These are phyloP conservation scores for Vaccinium macrocarpon DNA, from an alignment of 148 eudicot genomes.

Conservation along the genomic window DNA sequence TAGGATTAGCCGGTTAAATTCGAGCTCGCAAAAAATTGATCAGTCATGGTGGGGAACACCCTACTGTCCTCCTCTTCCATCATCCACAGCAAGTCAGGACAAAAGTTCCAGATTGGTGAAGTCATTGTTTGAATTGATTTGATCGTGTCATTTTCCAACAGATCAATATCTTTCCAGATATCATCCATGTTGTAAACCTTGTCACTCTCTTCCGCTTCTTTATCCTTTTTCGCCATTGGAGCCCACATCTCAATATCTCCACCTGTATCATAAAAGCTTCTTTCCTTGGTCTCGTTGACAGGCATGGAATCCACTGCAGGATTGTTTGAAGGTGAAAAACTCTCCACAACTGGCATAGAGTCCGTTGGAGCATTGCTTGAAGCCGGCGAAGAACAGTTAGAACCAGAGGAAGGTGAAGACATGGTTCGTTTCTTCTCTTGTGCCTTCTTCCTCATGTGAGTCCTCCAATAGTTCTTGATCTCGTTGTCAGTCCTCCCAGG, in stretches of 20 bases:
- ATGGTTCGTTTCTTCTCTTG: slow-evolving; percentile 55
- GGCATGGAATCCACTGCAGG: slow-evolving; percentile 5
- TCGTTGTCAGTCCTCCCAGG: slow-evolving; percentile 91
- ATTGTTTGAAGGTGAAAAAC: slow-evolving; percentile 10
- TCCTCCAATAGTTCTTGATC: slow-evolving; percentile 92
- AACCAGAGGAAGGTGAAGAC: slow-evolving; percentile 48
- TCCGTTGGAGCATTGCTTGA: slow-evolving; percentile 30
- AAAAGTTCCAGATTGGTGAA: slow-evolving; percentile 69
- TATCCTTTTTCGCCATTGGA: slow-evolving; percentile 29
- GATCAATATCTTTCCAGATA: slow-evolving; percentile 82
- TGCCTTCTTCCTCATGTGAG: slow-evolving; percentile 86
- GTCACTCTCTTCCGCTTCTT: slow-evolving; percentile 25
- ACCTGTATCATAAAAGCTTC: slow-evolving; percentile 27
- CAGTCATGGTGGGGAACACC: slow-evolving; percentile 33
- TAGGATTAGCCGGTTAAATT: slow-evolving; percentile 31
- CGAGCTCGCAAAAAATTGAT: slow-evolving; percentile 22
- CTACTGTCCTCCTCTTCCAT: slow-evolving; percentile 45
- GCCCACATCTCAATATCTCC: slow-evolving; percentile 29
- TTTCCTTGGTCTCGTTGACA: slow-evolving; percentile 21
- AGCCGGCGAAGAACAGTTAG: slow-evolving; percentile 34
- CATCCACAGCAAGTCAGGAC: slow-evolving; percentile 49
- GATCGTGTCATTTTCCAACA: slow-evolving; percentile 39
- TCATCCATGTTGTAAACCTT: slow-evolving; percentile 63
- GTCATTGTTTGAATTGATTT: slow-evolving; percentile 46
- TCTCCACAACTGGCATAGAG: slow-evolving; percentile 16